A percentile compares a stretch with the other conserved stretches of the same genome.
Evolutionary conservation across 768 basidiomycete species (phyloP).

Genomic region (Floccularia luteovirens): DNA sequence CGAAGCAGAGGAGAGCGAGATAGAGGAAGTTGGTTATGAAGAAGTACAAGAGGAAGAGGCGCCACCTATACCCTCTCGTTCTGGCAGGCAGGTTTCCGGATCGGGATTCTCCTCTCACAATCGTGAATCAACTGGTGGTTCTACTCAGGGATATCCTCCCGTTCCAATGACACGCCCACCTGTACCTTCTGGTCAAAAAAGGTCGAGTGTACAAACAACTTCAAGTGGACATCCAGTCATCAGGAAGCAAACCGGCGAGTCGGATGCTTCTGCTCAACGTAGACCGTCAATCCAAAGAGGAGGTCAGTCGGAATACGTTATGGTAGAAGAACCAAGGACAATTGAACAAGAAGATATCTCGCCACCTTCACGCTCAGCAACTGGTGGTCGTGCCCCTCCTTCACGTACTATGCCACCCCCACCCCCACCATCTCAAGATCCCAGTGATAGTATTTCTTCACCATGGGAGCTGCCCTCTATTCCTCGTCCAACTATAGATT

Average conservation of each 20-base stretch:
- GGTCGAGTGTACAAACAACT: constrained; percentile 27
- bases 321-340: constrained; percentile 46
- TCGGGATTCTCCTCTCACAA: constrained; percentile 1
- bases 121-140: constrained; percentile 2
- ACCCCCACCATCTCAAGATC: constrained; percentile 18
- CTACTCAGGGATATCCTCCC: constrained; percentile 10
- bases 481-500: constrained; percentile 45
- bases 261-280: constrained; percentile 10
- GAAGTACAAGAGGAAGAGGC: constrained; percentile 42
- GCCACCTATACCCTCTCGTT: constrained; percentile 49
- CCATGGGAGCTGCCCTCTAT: constrained; percentile 67
- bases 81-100: constrained; percentile 12
- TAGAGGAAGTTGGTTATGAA: constrained; percentile 57
- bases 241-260: constrained; percentile 29
- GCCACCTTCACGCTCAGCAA: constrained; percentile 41
- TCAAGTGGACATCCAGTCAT: too few species aligned
- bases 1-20: constrained; percentile 67
- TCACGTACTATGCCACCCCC: constrained; percentile 22
- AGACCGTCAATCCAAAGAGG: constrained; percentile 13
- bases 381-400: constrained; percentile 31
- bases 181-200: constrained; percentile 28
- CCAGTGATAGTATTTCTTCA: constrained; percentile 30
- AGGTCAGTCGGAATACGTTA: constrained; percentile 48
- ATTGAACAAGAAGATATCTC: constrained; percentile 27
- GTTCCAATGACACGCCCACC: constrained; percentile 38